Percentiles rank a stretch among this genome's conserved stretches.
Conservation (phyloP, 2,329 filamentous ascomycete genomes). For the Coniochaeta pulveracea region DNA sequence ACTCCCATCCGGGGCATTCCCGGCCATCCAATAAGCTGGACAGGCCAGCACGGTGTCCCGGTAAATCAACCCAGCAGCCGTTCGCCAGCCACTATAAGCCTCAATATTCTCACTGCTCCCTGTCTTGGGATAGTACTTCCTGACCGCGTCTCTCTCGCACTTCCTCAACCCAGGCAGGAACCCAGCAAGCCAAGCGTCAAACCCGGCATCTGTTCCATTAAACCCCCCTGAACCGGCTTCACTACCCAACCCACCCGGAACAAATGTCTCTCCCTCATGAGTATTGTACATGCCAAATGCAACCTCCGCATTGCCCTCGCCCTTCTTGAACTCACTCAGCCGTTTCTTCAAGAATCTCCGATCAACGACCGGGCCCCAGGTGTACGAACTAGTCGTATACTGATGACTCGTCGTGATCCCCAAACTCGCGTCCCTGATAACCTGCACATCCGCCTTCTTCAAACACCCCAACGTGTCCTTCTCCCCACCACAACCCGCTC, state of each 20-base stretch:
- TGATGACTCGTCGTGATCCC: constrained; percentile 33
- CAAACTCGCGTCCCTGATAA: constrained; percentile 38
- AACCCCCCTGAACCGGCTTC: not conserved
- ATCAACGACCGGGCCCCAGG: constrained; percentile 51
- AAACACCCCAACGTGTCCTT: constrained; percentile 35
- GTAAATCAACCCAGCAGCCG: constrained; percentile 44
- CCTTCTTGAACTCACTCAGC: constrained; percentile 27
- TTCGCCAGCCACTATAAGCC: constrained; percentile 36
- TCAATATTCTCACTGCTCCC: constrained; percentile 36
- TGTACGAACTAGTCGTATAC: constrained; percentile 44
- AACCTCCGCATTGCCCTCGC: constrained; percentile 29
- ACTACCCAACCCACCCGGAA: constrained; percentile 41
- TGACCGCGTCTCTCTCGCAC: constrained; percentile 25
- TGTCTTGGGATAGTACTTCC: constrained; percentile 31
- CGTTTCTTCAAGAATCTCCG: constrained; percentile 31
- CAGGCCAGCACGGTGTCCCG: constrained; percentile 48
- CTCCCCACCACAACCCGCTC: constrained; percentile 33
- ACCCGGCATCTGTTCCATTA: constrained; percentile 28
- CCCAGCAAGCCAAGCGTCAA: constrained; percentile 39
- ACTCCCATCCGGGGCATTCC: constrained; percentile 26
- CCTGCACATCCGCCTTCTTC: constrained; percentile 29
- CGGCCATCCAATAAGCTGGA: constrained; percentile 45
- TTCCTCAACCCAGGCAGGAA: constrained; percentile 37
- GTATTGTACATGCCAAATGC: constrained; percentile 49
- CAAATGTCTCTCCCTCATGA: constrained; percentile 52